These are phyloP conservation scores for Lepiota brunneoincarnata DNA, from an alignment of 768 basidiomycete genomes.

Conservation along the genomic window DNA sequence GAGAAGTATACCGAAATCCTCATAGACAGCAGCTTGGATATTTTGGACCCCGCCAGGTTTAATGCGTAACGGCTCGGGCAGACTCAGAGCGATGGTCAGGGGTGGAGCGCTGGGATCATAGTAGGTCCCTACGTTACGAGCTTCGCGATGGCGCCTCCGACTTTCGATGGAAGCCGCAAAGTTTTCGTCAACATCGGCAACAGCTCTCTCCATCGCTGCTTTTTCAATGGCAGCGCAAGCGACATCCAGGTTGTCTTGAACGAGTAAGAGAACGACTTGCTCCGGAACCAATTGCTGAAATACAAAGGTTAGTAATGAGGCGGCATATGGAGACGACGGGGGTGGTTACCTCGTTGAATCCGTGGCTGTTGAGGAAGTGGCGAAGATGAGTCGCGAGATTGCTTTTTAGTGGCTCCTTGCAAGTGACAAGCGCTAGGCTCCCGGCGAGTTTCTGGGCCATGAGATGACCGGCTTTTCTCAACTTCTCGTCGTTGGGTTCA, in stretches of 20 bases:
- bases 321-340: background rate
- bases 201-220: constrained; percentile 95
- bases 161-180: constrained; percentile 80
- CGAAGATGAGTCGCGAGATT: constrained; percentile 89
- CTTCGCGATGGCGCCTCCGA: constrained; percentile 85
- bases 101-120: constrained; percentile 82
- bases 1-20: constrained; percentile 75
- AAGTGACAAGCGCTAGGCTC: constrained; percentile 93
- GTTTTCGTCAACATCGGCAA: constrained; percentile 89
- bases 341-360: constrained; percentile 74
- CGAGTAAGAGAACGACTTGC: constrained; percentile 72
- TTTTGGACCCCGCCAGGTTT: constrained; percentile 78
- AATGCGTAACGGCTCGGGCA: constrained; percentile 90
- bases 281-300: constrained; percentile 71
- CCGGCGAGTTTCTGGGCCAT: constrained; percentile 99
- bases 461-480: constrained; percentile 88
- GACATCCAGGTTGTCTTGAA: constrained; percentile 89
- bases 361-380: constrained; percentile 79
- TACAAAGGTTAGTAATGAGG: constrained; percentile 9
- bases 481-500: constrained; percentile 85
- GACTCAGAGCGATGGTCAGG: constrained; percentile 62
- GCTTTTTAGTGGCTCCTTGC: constrained; percentile 94
- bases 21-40: constrained; percentile 87
- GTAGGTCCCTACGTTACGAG: constrained; percentile 66
- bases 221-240: constrained; percentile 95